Evolutionary conservation across 2,329 filamentous ascomycete genomes (phyloP).

Genomic region (Chaetomiaceae sp.): DNA sequence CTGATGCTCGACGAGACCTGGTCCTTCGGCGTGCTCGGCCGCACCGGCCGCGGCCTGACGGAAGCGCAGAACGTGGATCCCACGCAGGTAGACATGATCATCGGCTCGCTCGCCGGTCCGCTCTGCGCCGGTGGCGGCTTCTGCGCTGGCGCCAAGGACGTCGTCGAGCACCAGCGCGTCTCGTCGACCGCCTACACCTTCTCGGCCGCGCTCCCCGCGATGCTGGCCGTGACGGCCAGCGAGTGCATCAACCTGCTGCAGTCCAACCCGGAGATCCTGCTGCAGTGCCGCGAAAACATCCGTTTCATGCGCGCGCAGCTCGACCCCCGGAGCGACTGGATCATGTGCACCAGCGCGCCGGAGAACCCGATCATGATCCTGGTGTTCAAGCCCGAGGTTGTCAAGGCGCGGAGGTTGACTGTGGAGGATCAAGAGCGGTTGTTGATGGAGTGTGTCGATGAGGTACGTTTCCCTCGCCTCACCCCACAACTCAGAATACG

Average conservation of each 20-base stretch:
- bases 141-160: constrained; percentile 85
- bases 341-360: constrained; percentile 69
- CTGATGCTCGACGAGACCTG: constrained; percentile 96
- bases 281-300: constrained; percentile 78
- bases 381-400: constrained; percentile 75
- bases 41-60: constrained; percentile 85
- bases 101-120: constrained; percentile 85
- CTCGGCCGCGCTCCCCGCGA: constrained; percentile 87
- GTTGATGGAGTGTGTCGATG: constrained; percentile 89
- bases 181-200: constrained; percentile 90
- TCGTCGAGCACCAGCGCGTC: constrained; percentile 94
- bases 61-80: constrained; percentile 97
- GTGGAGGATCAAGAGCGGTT: constrained; percentile 76
- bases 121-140: constrained; percentile 93
- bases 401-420: constrained; percentile 63
- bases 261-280: constrained; percentile 76
- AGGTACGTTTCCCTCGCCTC: constrained; percentile 54
- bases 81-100: constrained; percentile 91
- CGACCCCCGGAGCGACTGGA: constrained; percentile 91
- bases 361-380: constrained; percentile 89
- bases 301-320: constrained; percentile 79
- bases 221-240: constrained; percentile 91
- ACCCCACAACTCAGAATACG: neutral
- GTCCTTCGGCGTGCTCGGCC: constrained; percentile 91
- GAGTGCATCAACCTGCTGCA: constrained; percentile 85